Base-by-base conservation (phyloP, 495 filamentous ascomycete species). In the Neurospora discreta region DNA sequence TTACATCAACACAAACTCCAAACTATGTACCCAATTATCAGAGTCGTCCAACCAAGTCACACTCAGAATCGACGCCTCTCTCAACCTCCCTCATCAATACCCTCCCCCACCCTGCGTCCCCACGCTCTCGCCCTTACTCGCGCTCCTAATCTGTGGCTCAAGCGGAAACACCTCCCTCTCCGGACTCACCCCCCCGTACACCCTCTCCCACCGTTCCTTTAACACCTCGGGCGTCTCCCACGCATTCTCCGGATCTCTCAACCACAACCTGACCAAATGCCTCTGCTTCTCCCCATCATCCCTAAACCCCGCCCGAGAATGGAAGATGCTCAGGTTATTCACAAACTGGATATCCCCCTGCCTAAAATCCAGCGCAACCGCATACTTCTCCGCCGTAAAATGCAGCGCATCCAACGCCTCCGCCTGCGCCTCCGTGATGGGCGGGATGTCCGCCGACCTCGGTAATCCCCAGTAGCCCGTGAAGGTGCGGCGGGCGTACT, bases 341-440 rank as follows among this genome's bases (percentile, higher is more conserved):
- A 83, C 77, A 70, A 82, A 87, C 76, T 85, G 84, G 5, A 88
- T 81, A 75, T 88, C 86, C 1, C 86, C 87, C 71, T 81, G 78
- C 39, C 86, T 84, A 72, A 90, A 87, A 60, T 86, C 81, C 3
- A 90, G 78, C 0, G 82, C 76, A 0, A 88, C 79, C 16, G 80
- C 80, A 72, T 86, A 83, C 76, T 85, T 83, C 46, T 88, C 87
- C 0, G 85, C 89, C 0, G 87, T 79, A 75, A 89, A 91, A 73
- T 91, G 87, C 43, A 92, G 70, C 0, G 87, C 84, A 74, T 91
- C 89, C 6, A 92, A 81, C 3, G 89, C 90, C 74, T 92, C 90
- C 7, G 88, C 88, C 75, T 92, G 90, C 0, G 85, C 88, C 77
- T 90, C 87, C 0, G 85, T 87, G 15, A 90, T 89, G 1, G 87